These are phyloP conservation scores for Achaetomiella virescens DNA, from an alignment of 495 filamentous ascomycete genomes.

Conservation along the genomic window DNA sequence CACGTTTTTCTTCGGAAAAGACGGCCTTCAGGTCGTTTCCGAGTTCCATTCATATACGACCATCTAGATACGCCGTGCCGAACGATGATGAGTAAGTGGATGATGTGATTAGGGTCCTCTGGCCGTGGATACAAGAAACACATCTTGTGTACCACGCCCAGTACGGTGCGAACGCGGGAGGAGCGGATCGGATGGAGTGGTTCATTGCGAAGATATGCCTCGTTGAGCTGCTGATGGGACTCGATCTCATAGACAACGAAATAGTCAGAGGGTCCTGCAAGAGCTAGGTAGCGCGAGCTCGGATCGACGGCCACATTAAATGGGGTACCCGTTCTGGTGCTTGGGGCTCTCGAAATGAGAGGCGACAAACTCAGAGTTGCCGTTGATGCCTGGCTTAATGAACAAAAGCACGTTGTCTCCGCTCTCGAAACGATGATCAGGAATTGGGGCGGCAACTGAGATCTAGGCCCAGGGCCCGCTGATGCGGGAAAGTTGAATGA, in stretches of 20 bases:
- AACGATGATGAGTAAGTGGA: conserved; percentile 67
- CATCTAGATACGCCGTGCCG: conserved; percentile 54
- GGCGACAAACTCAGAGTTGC: conserved; percentile 53
- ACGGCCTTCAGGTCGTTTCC: conserved; percentile 30
- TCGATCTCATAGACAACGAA: conserved; percentile 58
- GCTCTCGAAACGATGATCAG: conserved; percentile 65
- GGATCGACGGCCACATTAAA: conserved; percentile 81
- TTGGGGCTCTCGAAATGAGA: conserved; percentile 53
- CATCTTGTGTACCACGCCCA: conserved; percentile 75
- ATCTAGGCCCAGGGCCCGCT: neutral
- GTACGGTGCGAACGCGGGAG: conserved; percentile 53
- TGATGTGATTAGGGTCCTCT: conserved; percentile 59
- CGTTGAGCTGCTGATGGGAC: conserved; percentile 40
- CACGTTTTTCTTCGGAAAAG: conserved; percentile 36
- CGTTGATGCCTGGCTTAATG: conserved; percentile 38
- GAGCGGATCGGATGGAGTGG: conserved; percentile 39
- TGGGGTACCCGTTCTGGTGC: conserved; percentile 44
- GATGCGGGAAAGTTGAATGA: conserved; percentile 12
- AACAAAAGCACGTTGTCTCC: conserved; percentile 69
- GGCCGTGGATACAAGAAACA: conserved; percentile 74
- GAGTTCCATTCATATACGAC: conserved; percentile 67
- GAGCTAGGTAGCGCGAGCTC: conserved; percentile 43
- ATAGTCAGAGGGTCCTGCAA: conserved; percentile 37
- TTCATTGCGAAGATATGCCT: conserved; percentile 28
- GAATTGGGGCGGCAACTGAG: conserved; percentile 62